Evolutionary conservation across 495 filamentous ascomycete species (phyloP), one percentile per base, ranked within the genome.

Genomic region (Xylaria nigripes): DNA sequence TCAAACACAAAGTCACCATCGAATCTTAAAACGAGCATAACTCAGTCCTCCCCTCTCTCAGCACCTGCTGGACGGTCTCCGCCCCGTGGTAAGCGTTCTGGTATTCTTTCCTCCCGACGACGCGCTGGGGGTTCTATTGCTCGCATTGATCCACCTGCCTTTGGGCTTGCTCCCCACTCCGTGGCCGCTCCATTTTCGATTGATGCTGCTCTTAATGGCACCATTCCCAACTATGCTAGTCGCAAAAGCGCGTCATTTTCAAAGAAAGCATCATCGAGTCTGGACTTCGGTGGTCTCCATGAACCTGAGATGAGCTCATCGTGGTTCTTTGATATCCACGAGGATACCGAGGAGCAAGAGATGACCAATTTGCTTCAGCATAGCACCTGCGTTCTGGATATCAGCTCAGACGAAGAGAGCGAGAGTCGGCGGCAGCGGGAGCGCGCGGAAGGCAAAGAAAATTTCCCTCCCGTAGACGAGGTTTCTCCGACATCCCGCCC

Each of bases 281-380:
- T 51, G 3, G 55, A 50, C 27, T 42, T 60, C 34, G 43, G 48
- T 49, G 58, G 23, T 55, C 61, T 60, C 50, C 56, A 56, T 40
- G 69, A 76, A 41, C 52, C 77, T 12, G 76, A 78, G 47, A 66
- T 72, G 42, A 81, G 78, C 22, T 80, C 81, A 21, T 79, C 79
- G 15, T 96, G 92, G 92, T 85, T 85, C 72, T 97, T 97, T 67
- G 84, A 90, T 40, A 97, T 98, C 68, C 84, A 98, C 63, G 91
- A 96, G 65, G 93, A 98, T 69, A 87, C 87, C 0, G 80, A 81
- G 27, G 86, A 94, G 59, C 88, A 98, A 59, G 83, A 91, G 61
- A 85, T 89, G 68, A 85, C 88, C 49, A 96, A 94, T 63, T 71
- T 95, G 3, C 87, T 97, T 75, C 85, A 95, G 64, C 92, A 96